Conservation (phyloP, 305 asterid genomes). For the Fraxinus velutina region DNA sequence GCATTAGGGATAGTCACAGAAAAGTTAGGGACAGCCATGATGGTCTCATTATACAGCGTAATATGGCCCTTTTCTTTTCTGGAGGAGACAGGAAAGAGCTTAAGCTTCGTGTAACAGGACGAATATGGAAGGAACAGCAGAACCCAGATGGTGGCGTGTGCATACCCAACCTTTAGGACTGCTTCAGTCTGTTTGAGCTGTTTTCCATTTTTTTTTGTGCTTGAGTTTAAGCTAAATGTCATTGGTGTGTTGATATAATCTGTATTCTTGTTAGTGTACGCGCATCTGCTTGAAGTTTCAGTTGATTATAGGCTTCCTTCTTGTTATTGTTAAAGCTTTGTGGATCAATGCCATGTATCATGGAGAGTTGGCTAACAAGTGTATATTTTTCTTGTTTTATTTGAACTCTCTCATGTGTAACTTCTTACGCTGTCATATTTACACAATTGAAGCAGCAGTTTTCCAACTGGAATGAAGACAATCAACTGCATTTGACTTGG, state of each 20-base stretch:
- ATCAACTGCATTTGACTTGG: background rate
- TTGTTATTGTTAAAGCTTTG: constrained; percentile 13
- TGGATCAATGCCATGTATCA: constrained; percentile 14
- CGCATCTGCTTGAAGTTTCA: constrained; percentile 13
- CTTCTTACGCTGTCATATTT: background rate
- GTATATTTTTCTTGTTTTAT: background rate
- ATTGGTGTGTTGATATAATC: constrained; percentile 4
- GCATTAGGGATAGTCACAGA: constrained; percentile 74
- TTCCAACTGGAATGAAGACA: background rate
- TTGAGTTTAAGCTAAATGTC: constrained; percentile 16
- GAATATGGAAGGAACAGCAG: constrained; percentile 82
- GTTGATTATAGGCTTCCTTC: constrained; percentile 6
- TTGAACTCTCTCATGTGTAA: background rate
- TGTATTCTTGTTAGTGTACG: constrained; percentile 24
- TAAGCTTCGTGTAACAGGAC: constrained; percentile 71
- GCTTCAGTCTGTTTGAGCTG: background rate
- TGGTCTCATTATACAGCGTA: constrained; percentile 71
- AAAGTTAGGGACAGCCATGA: constrained; percentile 86
- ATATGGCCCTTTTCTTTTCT: constrained; percentile 81
- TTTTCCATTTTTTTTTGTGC: background rate
- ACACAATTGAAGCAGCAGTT: background rate
- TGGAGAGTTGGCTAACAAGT: constrained; percentile 4
- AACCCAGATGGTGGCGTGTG: constrained; percentile 65
- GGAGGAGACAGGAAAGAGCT: constrained; percentile 86
- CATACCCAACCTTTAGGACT: constrained; percentile 58